Evolutionary conservation across 108 stramenopile species (phyloP).

Genomic region (Discostella pseudostelligera): DNA sequence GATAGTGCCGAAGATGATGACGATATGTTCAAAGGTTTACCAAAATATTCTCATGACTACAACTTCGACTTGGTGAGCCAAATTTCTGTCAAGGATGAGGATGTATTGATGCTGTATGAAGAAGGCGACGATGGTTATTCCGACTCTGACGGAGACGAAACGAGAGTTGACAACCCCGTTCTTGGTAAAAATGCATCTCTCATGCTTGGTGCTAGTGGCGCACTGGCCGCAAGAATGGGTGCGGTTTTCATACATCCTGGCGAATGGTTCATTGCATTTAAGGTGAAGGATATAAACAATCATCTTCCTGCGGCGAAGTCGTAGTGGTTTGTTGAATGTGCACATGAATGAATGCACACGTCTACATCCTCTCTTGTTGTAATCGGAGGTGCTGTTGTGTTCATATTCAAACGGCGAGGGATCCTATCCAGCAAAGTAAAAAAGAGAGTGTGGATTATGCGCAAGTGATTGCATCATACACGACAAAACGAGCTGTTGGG

Average conservation of each 20-base stretch:
- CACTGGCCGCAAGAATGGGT: not conserved
- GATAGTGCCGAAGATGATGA: not conserved
- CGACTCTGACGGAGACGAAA: not conserved
- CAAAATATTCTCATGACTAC: not conserved
- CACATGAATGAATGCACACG: too few species aligned
- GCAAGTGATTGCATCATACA: too few species aligned
- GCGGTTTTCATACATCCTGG: not conserved
- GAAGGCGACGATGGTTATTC: not conserved
- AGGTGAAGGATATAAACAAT: not conserved
- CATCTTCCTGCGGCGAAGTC: too few species aligned
- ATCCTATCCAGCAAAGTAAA: too few species aligned
- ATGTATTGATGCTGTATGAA: constrained; percentile 4
- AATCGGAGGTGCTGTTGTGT: too few species aligned
- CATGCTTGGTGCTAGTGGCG: not conserved
- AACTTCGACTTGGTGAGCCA: not conserved
- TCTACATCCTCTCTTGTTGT: too few species aligned
- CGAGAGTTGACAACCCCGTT: not conserved
- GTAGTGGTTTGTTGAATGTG: too few species aligned
- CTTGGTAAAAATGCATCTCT: not conserved
- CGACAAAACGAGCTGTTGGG: too few species aligned
- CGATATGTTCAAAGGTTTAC: not conserved
- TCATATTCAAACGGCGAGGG: too few species aligned
- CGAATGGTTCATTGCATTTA: constrained; percentile 3
- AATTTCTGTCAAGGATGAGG: not conserved
- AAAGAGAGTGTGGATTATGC: too few species aligned